Evolutionary conservation across 2,329 filamentous ascomycete species (phyloP).

Genomic region (Neoascochyta sp.): DNA sequence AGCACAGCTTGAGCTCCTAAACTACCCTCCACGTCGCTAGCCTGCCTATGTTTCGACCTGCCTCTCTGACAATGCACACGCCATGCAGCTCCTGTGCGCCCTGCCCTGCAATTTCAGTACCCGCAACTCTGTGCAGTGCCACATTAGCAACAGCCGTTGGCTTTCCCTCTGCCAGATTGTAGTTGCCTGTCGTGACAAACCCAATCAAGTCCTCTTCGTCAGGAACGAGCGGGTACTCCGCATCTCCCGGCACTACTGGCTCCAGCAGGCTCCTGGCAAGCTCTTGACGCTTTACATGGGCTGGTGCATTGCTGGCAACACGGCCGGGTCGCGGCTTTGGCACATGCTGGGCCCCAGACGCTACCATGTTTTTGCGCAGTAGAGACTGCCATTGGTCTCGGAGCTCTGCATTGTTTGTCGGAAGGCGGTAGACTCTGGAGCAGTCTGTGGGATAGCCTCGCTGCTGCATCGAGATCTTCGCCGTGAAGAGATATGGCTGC

Average conservation of each 20-base stretch:
- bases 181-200: slow-evolving; percentile 85
- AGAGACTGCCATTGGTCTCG: slow-evolving; percentile 69
- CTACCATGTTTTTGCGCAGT: slow-evolving; percentile 16
- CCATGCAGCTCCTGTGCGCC: slow-evolving; percentile 31
- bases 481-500: slow-evolving; percentile 49
- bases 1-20: no score
- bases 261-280: slow-evolving; percentile 29
- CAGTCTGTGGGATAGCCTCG: slow-evolving; percentile 68
- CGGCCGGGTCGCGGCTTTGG: slow-evolving; percentile 12
- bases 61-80: slow-evolving; percentile 76
- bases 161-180: slow-evolving; percentile 71
- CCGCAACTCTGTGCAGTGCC: slow-evolving; percentile 55
- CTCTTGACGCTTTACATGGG: slow-evolving; percentile 15
- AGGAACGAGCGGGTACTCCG: slow-evolving; percentile 66
- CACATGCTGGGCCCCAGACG: slow-evolving; percentile 3
- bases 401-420: slow-evolving; percentile 53
- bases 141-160: slow-evolving; percentile 74
- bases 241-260: slow-evolving; percentile 19
- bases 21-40: slow-evolving; percentile 73
- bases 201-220: slow-evolving; percentile 74
- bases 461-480: slow-evolving; percentile 63
- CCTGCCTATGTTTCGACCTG: slow-evolving; percentile 74
- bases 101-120: slow-evolving; percentile 36
- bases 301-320: slow-evolving; percentile 15
- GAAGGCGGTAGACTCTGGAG: slow-evolving; percentile 83